Evolutionary conservation across 2,329 filamentous ascomycete genomes (phyloP), one percentile per base, ranked within the genome.

Genomic region (Stagonosporopsis vannaccii): DNA sequence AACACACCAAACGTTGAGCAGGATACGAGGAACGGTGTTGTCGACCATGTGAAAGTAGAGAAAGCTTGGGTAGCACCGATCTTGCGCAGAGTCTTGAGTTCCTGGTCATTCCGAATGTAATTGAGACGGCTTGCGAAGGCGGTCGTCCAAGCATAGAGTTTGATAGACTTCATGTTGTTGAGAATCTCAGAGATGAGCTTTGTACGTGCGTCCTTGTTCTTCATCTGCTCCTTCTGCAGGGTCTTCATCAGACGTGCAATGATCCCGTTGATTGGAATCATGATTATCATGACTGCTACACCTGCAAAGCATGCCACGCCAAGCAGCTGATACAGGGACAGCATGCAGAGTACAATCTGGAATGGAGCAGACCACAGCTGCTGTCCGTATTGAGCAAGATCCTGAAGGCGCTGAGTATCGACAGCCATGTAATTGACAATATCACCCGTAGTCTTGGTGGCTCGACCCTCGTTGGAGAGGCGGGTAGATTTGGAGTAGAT

Each of bases 391-490:
- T 99, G 96, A 2, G 94, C 92, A 54, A 99, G 81, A 77, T 99
- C 95, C 70, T 97, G 91, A 17, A 99, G 84, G 63, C 96, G 89
- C 77, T 99, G 95, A 13, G 94, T 94, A 74, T 99, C 95, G 9
- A 99, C 94, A 41, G 96, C 95, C 94, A 99, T 99, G 78, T 97
- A 95, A 74, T 99, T 99, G 74, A 99, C 95, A 70, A 99, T 98
- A 70, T 99, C 96, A 54, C 95, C 95, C 0, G 95, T 99, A 0
- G 91, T 91, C 79, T 98, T 97, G 40, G 87, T 79, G 2, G 92
- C 85, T 50, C 94, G 87, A 8, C 95, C 95, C 78, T 99, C 95
- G 68, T 96, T 98, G 5, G 94, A 98, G 17, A 99, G 82, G 61
- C 87, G 89, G 60, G 98, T 83, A 0, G 93, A 90, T 79, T 99